Percentiles rank a stretch among this genome's conserved stretches.
phyloP scores from a whole-genome alignment of 2,329 filamentous ascomycete species.

The Penicillium sp. region DNA sequence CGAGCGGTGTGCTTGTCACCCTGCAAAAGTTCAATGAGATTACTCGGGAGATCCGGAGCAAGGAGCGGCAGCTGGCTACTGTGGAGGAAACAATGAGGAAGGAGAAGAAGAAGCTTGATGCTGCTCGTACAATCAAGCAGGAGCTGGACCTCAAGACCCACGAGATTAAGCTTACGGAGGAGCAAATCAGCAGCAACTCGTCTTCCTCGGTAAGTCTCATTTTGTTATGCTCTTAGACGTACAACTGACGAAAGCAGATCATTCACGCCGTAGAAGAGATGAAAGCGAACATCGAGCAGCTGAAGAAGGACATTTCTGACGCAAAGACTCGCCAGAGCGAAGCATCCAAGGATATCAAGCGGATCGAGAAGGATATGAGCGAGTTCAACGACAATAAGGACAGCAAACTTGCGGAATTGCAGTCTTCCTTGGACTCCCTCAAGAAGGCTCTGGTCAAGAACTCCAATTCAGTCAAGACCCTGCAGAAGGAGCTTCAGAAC shows the following conservation, averaged over 20 bases:
- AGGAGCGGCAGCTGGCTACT: slow-evolving; percentile 60
- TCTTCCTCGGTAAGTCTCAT: slow-evolving; percentile 61
- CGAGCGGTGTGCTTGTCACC: slow-evolving; percentile 86
- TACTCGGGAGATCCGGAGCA: slow-evolving; percentile 61
- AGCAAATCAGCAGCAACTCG: slow-evolving; percentile 89
- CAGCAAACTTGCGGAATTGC: slow-evolving; percentile 83
- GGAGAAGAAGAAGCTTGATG: slow-evolving; percentile 84
- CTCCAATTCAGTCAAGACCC: slow-evolving; percentile 66
- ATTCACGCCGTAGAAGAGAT: slow-evolving; percentile 94
- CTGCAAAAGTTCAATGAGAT: slow-evolving; percentile 87
- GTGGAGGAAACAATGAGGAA: slow-evolving; percentile 69
- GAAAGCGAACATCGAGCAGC: slow-evolving; percentile 70
- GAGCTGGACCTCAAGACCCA: slow-evolving; percentile 87
- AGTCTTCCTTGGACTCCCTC: slow-evolving; percentile 70
- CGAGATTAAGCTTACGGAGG: slow-evolving; percentile 89
- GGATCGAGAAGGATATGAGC: slow-evolving; percentile 95
- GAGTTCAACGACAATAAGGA: slow-evolving; percentile 98
- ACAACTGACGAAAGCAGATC: too few relatives aligned
- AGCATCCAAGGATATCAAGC: slow-evolving; percentile 74
- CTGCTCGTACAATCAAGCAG: slow-evolving; percentile 75
- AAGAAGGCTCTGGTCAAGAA: slow-evolving; percentile 70
- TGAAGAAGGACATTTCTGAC: slow-evolving; percentile 65
- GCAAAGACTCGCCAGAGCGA: slow-evolving; percentile 75
- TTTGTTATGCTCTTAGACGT: too few relatives aligned
- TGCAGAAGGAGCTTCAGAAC: slow-evolving; percentile 84